Evolutionary conservation across 176 grass and related monocot species (phyloP).

Genomic region (Miscanthus lutarioriparius): DNA sequence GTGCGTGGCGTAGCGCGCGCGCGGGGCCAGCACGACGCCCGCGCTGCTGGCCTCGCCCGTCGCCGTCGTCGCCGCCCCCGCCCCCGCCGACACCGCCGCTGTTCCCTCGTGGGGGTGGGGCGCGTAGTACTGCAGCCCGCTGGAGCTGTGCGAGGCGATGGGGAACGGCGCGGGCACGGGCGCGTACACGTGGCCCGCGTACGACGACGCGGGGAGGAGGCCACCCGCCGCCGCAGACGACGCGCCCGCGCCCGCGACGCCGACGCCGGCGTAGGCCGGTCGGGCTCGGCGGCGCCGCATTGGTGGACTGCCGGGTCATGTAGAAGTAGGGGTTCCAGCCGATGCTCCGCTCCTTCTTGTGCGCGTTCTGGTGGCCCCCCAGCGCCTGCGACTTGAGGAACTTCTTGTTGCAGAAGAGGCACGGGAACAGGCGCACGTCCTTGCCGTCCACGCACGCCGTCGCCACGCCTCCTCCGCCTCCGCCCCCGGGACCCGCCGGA

Average conservation of each 20-base stretch:
- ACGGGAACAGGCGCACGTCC: slow-evolving; percentile 90
- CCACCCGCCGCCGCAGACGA: background rate
- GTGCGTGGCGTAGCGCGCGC: slow-evolving; percentile 59
- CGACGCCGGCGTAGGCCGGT: background rate
- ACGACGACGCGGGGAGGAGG: background rate
- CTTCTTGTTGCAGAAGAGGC: slow-evolving; percentile 98
- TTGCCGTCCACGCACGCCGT: slow-evolving; percentile 44
- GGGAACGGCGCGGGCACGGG: slow-evolving; percentile 36
- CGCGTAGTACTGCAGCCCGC: slow-evolving; percentile 37
- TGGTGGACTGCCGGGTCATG: slow-evolving; percentile 24
- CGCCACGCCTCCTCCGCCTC: background rate
- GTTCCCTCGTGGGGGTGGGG: slow-evolving; percentile 13
- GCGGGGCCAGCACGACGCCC: slow-evolving; percentile 10
- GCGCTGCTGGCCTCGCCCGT: background rate
- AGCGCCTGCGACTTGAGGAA: slow-evolving; percentile 94
- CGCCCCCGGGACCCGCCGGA: rapidly evolving
- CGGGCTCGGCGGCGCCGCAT: slow-evolving; percentile 20
- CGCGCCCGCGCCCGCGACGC: no score
- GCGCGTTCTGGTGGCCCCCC: slow-evolving; percentile 90
- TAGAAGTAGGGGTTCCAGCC: slow-evolving; percentile 85
- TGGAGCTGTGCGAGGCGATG: slow-evolving; percentile 47
- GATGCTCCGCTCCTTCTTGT: slow-evolving; percentile 91
- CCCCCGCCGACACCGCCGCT: no score
- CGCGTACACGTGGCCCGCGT: slow-evolving; percentile 22
- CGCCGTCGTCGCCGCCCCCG: background rate